phyloP scores from a whole-genome alignment of 306 rosid genomes.

The Prunus davidiana region DNA sequence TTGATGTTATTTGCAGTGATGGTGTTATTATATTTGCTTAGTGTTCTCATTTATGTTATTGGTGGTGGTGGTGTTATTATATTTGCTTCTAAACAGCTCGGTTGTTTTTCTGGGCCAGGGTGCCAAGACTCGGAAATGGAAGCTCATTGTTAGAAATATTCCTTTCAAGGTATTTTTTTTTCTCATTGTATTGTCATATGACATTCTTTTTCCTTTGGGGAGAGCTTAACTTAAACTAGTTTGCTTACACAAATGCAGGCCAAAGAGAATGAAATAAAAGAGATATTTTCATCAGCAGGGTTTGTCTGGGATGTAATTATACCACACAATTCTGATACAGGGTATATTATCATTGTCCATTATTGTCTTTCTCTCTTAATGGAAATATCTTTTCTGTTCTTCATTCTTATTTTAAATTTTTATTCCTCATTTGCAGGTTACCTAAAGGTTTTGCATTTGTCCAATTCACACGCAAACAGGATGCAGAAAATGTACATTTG shows the following conservation, averaged over 20 bases:
- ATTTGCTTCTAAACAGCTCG: slow-evolving; percentile 19
- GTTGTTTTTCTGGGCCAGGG: slow-evolving; percentile 53
- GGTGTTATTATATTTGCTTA: neutral
- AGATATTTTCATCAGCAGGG: slow-evolving; percentile 67
- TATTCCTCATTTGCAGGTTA: slow-evolving; percentile 54
- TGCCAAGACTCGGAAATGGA: slow-evolving; percentile 93
- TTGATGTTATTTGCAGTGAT: slow-evolving; percentile 1
- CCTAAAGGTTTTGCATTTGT: slow-evolving; percentile 95
- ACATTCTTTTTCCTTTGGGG: slow-evolving; percentile 11
- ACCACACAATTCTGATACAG: slow-evolving; percentile 69
- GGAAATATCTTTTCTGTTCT: slow-evolving; percentile 4
- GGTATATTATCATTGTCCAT: slow-evolving; percentile 40
- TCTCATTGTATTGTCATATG: slow-evolving; percentile 6
- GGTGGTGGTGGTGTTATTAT: neutral
- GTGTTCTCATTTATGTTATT: neutral
- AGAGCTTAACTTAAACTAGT: slow-evolving; percentile 26
- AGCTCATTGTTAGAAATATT: slow-evolving; percentile 82
- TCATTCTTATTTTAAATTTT: neutral
- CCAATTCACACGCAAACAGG: slow-evolving; percentile 82
- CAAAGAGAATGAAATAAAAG: slow-evolving; percentile 55
- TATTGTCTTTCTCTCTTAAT: slow-evolving; percentile 2
- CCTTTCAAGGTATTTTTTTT: slow-evolving; percentile 80
- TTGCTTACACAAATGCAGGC: slow-evolving; percentile 57
- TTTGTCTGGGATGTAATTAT: slow-evolving; percentile 87
- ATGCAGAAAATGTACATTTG: slow-evolving; percentile 73